Evolutionary conservation across 2,329 filamentous ascomycete species (phyloP).

Genomic region (Parastagonospora nodorum): DNA sequence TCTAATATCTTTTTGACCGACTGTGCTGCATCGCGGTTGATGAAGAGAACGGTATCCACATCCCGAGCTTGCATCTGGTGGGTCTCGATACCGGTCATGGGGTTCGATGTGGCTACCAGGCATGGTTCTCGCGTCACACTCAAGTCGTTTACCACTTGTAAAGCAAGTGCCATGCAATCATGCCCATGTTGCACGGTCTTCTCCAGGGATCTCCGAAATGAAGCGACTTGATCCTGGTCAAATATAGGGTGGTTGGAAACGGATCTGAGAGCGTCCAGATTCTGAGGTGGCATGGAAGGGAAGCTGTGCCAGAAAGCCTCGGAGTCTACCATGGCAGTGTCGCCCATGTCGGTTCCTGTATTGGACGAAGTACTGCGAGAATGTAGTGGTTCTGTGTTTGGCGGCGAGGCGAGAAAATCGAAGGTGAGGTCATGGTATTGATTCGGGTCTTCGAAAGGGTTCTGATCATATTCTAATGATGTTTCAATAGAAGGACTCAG

Average conservation of each 20-base stretch:
- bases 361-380: not conserved
- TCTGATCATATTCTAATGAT: not conserved
- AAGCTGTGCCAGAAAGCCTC: not conserved
- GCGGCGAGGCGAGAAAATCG: not conserved
- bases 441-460: not conserved
- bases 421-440: not conserved
- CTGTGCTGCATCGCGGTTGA: conserved; percentile 2
- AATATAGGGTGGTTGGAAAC: not conserved
- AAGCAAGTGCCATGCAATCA: conserved; percentile 1
- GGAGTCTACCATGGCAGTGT: not conserved
- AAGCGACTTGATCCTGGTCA: not conserved
- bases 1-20: conserved; percentile 2
- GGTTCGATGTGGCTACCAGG: not conserved
- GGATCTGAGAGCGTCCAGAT: not conserved
- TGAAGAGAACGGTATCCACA: conserved; percentile 2
- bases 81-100: not conserved
- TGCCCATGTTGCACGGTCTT: not conserved
- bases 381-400: not conserved
- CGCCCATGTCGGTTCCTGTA: not conserved
- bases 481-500: not conserved
- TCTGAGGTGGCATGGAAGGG: not conserved
- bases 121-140: conserved; percentile 1
- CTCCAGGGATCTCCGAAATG: not conserved
- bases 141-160: not conserved
- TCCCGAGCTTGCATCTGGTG: not conserved